Evolutionary conservation across 2,329 filamentous ascomycete genomes (phyloP).

Genomic region (Zasmidium angulare): DNA sequence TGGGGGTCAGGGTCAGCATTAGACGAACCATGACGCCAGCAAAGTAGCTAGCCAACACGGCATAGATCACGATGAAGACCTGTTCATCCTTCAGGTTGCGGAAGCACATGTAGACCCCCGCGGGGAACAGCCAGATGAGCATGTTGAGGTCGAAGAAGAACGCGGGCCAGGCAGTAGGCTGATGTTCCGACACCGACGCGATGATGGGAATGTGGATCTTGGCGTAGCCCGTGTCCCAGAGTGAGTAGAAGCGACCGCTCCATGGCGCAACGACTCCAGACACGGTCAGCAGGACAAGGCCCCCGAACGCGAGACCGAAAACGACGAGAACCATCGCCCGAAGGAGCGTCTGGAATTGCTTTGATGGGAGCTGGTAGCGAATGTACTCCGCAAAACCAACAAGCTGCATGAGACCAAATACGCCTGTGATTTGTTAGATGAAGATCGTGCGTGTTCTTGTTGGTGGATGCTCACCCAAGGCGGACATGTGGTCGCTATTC

Average conservation of each 20-base stretch:
- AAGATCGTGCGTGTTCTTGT: conserved; percentile 23
- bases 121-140: conserved; percentile 98
- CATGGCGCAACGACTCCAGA: conserved; percentile 93
- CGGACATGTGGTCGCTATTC: conserved; percentile 98
- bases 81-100: conserved; percentile 91
- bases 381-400: conserved; percentile 91
- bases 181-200: conserved; percentile 98
- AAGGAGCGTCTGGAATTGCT: conserved; percentile 91
- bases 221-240: conserved; percentile 98
- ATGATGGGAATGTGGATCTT: conserved; percentile 99
- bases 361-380: conserved; percentile 80
- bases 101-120: conserved; percentile 98
- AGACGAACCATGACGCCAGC: conserved; percentile 98
- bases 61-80: conserved; percentile 95
- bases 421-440: conserved; percentile 54
- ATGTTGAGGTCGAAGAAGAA: conserved; percentile 99
- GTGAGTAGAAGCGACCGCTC: conserved; percentile 97
- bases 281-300: conserved; percentile 79
- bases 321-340: conserved; percentile 71
- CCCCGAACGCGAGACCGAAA: conserved; percentile 70
- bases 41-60: conserved; percentile 96
- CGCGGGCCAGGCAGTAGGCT: conserved; percentile 96
- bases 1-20: conserved; percentile 94
- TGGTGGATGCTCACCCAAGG: conserved; percentile 66
- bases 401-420: conserved; percentile 93